Percentiles rank a stretch among this genome's conserved stretches.
phyloP scores from a whole-genome alignment of 2,329 filamentous ascomycete species.

The Zymoseptoria passerinii region DNA sequence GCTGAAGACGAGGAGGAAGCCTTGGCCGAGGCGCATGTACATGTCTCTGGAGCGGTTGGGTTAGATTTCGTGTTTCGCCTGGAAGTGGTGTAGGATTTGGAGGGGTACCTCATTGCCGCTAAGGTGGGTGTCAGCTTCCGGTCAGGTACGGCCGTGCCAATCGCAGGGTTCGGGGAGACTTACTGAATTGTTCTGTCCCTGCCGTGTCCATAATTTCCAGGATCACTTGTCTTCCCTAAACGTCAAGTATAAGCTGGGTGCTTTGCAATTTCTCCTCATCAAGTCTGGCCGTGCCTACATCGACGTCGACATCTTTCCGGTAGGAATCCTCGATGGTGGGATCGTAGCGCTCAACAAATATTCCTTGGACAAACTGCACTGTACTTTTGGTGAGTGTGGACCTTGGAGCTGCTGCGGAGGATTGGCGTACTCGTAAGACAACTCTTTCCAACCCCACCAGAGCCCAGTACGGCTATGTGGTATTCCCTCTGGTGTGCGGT shows the following conservation, averaged over 20 bases:
- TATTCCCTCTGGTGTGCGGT: slow-evolving; percentile 48
- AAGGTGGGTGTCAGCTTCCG: slow-evolving; percentile 6
- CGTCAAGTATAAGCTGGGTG: neutral
- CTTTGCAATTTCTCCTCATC: neutral
- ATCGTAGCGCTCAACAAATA: slow-evolving; percentile 75
- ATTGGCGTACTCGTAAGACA: slow-evolving; percentile 66
- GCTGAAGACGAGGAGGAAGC: slow-evolving; percentile 85
- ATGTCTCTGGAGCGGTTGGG: slow-evolving; percentile 50
- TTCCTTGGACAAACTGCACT: slow-evolving; percentile 91
- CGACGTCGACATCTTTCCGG: slow-evolving; percentile 59
- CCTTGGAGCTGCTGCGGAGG: slow-evolving; percentile 1
- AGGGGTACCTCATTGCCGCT: slow-evolving; percentile 19
- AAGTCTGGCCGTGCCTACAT: slow-evolving; percentile 52
- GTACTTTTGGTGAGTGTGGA: slow-evolving; percentile 12
- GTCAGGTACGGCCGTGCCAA: neutral
- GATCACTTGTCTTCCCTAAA: slow-evolving; percentile 74
- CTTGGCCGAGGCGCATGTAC: slow-evolving; percentile 90
- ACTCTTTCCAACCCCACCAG: slow-evolving; percentile 85
- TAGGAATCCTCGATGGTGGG: slow-evolving; percentile 57
- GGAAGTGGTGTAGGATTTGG: slow-evolving; percentile 1
- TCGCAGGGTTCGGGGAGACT: slow-evolving; percentile 30
- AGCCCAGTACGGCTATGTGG: slow-evolving; percentile 73
- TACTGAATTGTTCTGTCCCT: slow-evolving; percentile 88
- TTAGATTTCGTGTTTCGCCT: neutral
- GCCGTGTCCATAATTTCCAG: slow-evolving; percentile 88